Percentiles rank a stretch among this genome's conserved stretches.
These are phyloP conservation scores for Sugiyamaella castrensis DNA, from an alignment of 1,139 yeast species.

Conservation along the genomic window DNA sequence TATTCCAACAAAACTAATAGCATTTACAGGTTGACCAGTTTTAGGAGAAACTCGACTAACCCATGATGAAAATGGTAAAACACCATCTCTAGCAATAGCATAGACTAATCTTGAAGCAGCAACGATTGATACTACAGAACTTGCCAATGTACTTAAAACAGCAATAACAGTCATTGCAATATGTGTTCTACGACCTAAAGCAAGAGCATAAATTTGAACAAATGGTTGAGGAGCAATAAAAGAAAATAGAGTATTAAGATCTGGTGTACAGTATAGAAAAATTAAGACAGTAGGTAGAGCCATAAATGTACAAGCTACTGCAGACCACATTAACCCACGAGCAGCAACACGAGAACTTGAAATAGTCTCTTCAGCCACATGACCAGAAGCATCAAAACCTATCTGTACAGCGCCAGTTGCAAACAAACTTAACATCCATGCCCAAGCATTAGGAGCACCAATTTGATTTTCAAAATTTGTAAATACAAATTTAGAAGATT, in stretches of 20 bases:
- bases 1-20: conserved; percentile 28
- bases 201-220: conserved; percentile 28
- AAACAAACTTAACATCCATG: conserved; percentile 30
- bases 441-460: conserved; percentile 43
- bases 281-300: conserved; percentile 53
- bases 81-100: conserved; percentile 33
- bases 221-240: conserved; percentile 31
- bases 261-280: conserved; percentile 44
- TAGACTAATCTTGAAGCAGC: conserved; percentile 32
- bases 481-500: conserved; percentile 58
- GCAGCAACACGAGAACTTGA: conserved; percentile 59
- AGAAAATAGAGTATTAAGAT: conserved; percentile 42
- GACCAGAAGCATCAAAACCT: conserved; percentile 65
- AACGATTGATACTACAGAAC: conserved; percentile 27
- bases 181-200: conserved; percentile 31
- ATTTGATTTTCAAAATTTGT: conserved; percentile 58
- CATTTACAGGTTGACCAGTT: conserved; percentile 29
- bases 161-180: conserved; percentile 27
- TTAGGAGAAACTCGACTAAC: conserved; percentile 24
- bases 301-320: conserved; percentile 52
- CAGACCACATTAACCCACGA: conserved; percentile 52
- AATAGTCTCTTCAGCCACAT: conserved; percentile 63
- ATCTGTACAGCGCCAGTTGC: conserved; percentile 30
- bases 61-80: conserved; percentile 32
- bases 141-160: conserved; percentile 23